These are phyloP conservation scores for Kurtzmaniella quercitrusa DNA, from an alignment of 1,139 yeast genomes.

Conservation along the genomic window DNA sequence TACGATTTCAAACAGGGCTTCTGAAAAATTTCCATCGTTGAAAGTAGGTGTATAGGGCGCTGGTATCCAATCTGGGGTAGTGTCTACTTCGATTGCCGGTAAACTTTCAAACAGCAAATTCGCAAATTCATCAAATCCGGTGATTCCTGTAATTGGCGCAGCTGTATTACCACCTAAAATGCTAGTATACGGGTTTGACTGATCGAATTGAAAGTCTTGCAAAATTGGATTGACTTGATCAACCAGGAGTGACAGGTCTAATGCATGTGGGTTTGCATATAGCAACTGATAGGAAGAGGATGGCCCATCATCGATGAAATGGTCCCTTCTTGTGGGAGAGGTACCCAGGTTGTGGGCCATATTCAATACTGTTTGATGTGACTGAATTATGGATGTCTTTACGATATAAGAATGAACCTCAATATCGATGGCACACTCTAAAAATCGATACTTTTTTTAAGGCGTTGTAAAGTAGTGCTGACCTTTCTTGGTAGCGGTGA, in stretches of 20 bases:
- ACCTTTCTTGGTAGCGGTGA: not conserved
- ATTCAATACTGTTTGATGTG: not conserved
- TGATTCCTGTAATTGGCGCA: not conserved
- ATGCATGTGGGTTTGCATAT: constrained; percentile 1
- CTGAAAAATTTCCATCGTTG: constrained; percentile 8
- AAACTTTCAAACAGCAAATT: constrained; percentile 8
- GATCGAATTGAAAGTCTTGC: not conserved
- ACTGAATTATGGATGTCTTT: not conserved
- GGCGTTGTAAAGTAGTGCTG: not conserved
- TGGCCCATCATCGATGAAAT: not conserved
- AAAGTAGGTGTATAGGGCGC: constrained; percentile 8
- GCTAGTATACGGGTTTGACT: not conserved
- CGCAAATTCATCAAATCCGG: constrained; percentile 4
- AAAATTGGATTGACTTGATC: constrained; percentile 1
- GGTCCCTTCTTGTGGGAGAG: not conserved
- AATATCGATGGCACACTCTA: not conserved
- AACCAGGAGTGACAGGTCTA: constrained; percentile 3
- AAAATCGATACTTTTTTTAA: not conserved
- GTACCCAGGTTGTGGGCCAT: constrained; percentile 1
- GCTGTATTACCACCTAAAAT: not conserved
- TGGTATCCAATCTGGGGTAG: constrained; percentile 7
- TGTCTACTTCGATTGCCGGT: constrained; percentile 5
- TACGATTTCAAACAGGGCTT: constrained; percentile 3
- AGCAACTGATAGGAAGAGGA: constrained; percentile 1
- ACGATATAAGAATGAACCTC: no score